Evolutionary conservation across 2,329 filamentous ascomycete genomes (phyloP).

Genomic region (Botrytis deweyae): DNA sequence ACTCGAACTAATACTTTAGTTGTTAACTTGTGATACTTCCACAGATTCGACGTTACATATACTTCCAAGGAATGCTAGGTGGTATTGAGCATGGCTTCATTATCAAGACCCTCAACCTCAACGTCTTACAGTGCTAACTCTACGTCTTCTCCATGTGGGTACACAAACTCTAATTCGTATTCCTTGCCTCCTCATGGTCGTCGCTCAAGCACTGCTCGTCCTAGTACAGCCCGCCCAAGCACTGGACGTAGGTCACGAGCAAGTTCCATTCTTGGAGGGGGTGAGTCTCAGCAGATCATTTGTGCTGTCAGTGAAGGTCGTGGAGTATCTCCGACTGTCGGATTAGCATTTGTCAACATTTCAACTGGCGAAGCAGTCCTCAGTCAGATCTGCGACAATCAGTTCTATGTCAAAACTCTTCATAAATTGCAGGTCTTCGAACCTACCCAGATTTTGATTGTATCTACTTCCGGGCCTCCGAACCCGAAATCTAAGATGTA

Average conservation of each 20-base stretch:
- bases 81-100: conserved; percentile 24
- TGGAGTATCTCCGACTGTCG: conserved; percentile 81
- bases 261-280: conserved; percentile 42
- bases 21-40: neutral
- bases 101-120: conserved; percentile 31
- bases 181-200: conserved; percentile 24
- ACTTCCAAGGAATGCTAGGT: neutral
- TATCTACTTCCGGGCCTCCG: conserved; percentile 64
- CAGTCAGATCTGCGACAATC: conserved; percentile 89
- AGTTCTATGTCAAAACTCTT: conserved; percentile 84
- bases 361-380: conserved; percentile 80
- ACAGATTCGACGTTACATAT: neutral
- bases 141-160: conserved; percentile 33
- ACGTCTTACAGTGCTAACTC: conserved; percentile 35
- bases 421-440: conserved; percentile 82
- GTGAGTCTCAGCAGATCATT: conserved; percentile 68
- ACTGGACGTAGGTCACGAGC: conserved; percentile 37
- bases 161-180: conserved; percentile 37
- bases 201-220: conserved; percentile 33
- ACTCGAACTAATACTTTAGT: conserved; percentile 24
- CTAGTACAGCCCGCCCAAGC: conserved; percentile 36
- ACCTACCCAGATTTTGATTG: conserved; percentile 77
- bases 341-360: conserved; percentile 83
- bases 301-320: conserved; percentile 87
- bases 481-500: conserved; percentile 71